Conservation (phyloP, 441 rosid genomes). For the Populus hybrid region DNA sequence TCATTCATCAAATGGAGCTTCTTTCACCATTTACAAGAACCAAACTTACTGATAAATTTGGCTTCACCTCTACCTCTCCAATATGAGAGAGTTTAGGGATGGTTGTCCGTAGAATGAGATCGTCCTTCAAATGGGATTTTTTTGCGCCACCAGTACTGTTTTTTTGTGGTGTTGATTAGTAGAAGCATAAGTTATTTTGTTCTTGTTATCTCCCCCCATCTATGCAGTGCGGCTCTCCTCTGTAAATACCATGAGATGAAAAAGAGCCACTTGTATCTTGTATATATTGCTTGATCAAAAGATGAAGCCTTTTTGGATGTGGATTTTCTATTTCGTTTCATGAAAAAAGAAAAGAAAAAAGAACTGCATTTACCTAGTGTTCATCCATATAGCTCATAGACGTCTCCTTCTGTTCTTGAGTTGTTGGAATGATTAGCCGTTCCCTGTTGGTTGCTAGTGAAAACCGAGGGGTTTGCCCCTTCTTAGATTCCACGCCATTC, state of each 20-base stretch:
- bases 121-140: neutral
- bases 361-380: neutral
- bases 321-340: neutral
- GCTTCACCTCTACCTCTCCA: constrained; percentile 36
- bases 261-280: constrained; percentile 14
- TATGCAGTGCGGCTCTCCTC: neutral
- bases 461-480: too few species aligned
- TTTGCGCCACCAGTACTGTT: neutral
- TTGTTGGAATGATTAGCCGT: neutral
- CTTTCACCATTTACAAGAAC: constrained; percentile 52
- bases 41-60: constrained; percentile 44
- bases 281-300: constrained; percentile 13
- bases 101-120: too few species aligned
- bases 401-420: neutral
- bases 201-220: neutral
- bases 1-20: constrained; percentile 62
- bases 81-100: constrained; percentile 10
- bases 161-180: constrained; percentile 15
- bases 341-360: neutral
- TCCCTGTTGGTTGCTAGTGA: too few species aligned
- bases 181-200: neutral
- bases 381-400: neutral
- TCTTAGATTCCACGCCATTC: too few species aligned
- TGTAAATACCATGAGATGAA: constrained; percentile 24
- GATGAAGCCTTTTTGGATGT: neutral